Percentiles rank a stretch among this genome's conserved stretches.
phyloP scores from a whole-genome alignment of 2,329 filamentous ascomycete species.

The Coniochaeta pulveracea region DNA sequence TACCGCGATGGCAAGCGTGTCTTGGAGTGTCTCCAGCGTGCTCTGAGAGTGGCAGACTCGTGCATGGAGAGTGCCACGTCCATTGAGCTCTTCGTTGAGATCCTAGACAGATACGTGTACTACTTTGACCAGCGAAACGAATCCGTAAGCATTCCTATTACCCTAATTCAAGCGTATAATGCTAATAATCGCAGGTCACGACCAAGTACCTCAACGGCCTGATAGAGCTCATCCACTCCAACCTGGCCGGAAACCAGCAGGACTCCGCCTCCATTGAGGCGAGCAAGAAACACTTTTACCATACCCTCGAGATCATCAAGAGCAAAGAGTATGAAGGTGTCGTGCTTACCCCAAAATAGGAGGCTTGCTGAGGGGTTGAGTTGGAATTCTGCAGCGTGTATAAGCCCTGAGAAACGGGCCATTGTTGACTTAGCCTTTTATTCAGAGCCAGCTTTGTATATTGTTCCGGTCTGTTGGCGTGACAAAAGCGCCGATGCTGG shows the following conservation, averaged over 20 bases:
- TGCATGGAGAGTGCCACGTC: conserved; percentile 98
- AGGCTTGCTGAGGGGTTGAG: not conserved
- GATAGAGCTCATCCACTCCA: conserved; percentile 96
- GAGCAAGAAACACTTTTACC: conserved; percentile 86
- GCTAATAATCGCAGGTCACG: conserved; percentile 47
- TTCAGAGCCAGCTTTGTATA: no score
- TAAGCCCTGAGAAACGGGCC: no score
- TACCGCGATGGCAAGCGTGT: conserved; percentile 97
- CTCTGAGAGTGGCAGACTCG: conserved; percentile 89
- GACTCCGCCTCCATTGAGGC: conserved; percentile 76
- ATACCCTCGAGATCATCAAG: conserved; percentile 88
- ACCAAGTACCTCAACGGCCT: conserved; percentile 96
- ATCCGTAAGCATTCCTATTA: conserved; percentile 42
- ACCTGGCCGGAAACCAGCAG: conserved; percentile 74
- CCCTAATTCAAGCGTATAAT: not conserved
- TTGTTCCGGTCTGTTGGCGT: no score
- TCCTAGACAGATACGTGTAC: conserved; percentile 95
- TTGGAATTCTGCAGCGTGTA: not conserved
- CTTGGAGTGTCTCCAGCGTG: conserved; percentile 88
- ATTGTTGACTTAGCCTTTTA: no score
- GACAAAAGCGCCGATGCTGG: no score
- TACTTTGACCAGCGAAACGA: conserved; percentile 99
- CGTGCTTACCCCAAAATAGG: conserved; percentile 52
- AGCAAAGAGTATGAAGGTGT: conserved; percentile 90
- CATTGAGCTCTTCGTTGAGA: conserved; percentile 96